Evolutionary conservation across 192 early-diverging fungal genomes (phyloP).

Genomic region (Backusella tarrabulga): DNA sequence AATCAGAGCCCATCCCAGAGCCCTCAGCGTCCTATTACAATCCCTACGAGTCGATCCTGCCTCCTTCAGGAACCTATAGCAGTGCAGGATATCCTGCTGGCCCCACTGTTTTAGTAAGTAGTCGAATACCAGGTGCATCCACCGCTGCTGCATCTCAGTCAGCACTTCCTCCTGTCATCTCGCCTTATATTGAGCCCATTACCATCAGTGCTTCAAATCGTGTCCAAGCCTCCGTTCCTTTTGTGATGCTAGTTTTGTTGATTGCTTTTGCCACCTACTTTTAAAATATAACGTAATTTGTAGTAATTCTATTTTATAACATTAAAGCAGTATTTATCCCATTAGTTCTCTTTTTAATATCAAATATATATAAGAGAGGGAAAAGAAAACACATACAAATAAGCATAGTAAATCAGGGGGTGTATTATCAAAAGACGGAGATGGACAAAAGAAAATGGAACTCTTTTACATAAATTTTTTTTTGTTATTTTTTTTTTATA

Average conservation of each 20-base stretch:
- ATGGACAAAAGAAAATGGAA: background rate
- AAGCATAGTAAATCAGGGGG: conserved; percentile 3
- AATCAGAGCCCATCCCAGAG: background rate
- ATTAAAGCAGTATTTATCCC: background rate
- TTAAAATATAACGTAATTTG: background rate
- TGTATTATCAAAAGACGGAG: background rate
- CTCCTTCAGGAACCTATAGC: background rate
- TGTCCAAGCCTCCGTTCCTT: background rate
- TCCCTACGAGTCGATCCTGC: background rate
- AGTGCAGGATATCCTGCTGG: background rate
- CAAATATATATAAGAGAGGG: background rate
- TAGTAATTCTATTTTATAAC: background rate
- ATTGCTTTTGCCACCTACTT: background rate
- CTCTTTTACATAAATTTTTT: background rate
- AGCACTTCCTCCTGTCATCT: background rate
- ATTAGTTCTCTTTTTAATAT: background rate
- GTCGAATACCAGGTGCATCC: background rate
- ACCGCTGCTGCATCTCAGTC: background rate
- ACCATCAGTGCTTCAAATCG: background rate
- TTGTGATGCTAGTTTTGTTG: background rate
- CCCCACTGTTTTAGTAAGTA: background rate
- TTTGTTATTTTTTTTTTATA: background rate
- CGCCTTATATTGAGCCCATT: background rate
- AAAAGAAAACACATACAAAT: background rate
- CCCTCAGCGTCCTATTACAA: background rate